These are phyloP conservation scores for Apophysomyces elegans DNA, from an alignment of 371 early-diverging fungal species.

Conservation along the genomic window DNA sequence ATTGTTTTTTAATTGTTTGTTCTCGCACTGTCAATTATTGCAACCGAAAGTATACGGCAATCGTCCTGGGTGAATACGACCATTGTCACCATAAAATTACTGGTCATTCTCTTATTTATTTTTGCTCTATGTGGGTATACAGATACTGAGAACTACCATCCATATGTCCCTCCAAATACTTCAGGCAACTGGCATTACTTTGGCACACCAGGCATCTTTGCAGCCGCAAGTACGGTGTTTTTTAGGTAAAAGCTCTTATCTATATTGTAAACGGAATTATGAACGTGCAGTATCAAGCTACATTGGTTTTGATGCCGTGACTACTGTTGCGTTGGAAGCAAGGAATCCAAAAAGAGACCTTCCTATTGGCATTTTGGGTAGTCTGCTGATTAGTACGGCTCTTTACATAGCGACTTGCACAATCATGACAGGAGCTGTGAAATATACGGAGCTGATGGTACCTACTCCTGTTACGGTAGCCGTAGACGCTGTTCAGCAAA, in stretches of 20 bases:
- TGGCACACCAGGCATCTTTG: slow-evolving; percentile 75
- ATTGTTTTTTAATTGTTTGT: not conserved
- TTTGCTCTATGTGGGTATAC: slow-evolving; percentile 68
- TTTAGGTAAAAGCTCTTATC: slow-evolving; percentile 44
- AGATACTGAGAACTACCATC: slow-evolving; percentile 70
- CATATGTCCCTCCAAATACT: slow-evolving; percentile 77
- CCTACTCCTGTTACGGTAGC: slow-evolving; percentile 73
- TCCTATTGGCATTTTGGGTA: slow-evolving; percentile 86
- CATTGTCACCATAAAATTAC: slow-evolving; percentile 75
- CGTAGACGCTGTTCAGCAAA: slow-evolving; percentile 41
- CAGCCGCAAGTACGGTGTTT: slow-evolving; percentile 82
- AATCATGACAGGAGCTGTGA: slow-evolving; percentile 77
- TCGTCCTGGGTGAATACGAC: slow-evolving; percentile 72
- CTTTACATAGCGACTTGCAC: slow-evolving; percentile 78
- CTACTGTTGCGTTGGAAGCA: slow-evolving; percentile 88
- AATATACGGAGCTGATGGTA: slow-evolving; percentile 54
- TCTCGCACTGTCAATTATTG: not conserved
- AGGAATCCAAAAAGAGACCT: slow-evolving; percentile 82
- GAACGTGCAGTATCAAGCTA: slow-evolving; percentile 50
- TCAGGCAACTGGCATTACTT: slow-evolving; percentile 56
- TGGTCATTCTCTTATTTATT: slow-evolving; percentile 81
- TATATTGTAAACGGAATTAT: not conserved
- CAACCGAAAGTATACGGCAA: slow-evolving; percentile 56
- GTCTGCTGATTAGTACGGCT: slow-evolving; percentile 75
- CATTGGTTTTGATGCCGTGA: slow-evolving; percentile 90